Evolutionary conservation across 2,329 filamentous ascomycete species (phyloP).

Genomic region (Trematosphaeria pertusa): DNA sequence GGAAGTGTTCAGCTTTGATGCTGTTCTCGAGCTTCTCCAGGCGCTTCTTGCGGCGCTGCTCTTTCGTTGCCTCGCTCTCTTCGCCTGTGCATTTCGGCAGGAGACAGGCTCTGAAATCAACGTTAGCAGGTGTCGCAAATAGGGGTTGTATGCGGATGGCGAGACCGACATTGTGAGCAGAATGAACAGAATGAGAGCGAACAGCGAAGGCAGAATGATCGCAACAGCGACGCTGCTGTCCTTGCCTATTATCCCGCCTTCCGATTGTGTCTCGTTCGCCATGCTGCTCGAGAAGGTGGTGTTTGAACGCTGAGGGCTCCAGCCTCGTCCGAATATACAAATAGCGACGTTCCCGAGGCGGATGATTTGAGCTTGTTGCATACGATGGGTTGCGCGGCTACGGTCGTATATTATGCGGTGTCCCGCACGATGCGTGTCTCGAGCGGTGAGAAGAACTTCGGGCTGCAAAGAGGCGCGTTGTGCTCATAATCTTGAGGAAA

Average conservation of each 20-base stretch:
- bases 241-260: conserved; percentile 3
- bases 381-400: conserved; percentile 17
- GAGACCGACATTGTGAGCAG: conserved; percentile 38
- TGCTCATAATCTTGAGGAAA: not conserved
- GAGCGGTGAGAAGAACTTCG: no score
- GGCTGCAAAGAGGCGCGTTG: not conserved
- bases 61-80: conserved; percentile 21
- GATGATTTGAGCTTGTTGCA: conserved; percentile 22
- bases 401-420: conserved; percentile 12
- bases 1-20: conserved; percentile 41
- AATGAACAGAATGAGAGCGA: conserved; percentile 27
- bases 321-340: conserved; percentile 7
- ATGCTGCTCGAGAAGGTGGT: conserved; percentile 10
- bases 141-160: no score
- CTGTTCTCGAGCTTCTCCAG: conserved; percentile 36
- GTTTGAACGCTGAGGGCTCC: not conserved
- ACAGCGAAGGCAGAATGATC: conserved; percentile 40
- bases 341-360: conserved; percentile 7
- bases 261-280: conserved; percentile 18
- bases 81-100: conserved; percentile 24
- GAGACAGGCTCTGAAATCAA: conserved; percentile 28
- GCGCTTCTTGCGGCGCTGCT: conserved; percentile 34
- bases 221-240: conserved; percentile 33
- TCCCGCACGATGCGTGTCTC: not conserved
- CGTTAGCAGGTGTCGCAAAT: no score